phyloP scores from a whole-genome alignment of 2,329 filamentous ascomycete species.

The Cadophora malorum region DNA sequence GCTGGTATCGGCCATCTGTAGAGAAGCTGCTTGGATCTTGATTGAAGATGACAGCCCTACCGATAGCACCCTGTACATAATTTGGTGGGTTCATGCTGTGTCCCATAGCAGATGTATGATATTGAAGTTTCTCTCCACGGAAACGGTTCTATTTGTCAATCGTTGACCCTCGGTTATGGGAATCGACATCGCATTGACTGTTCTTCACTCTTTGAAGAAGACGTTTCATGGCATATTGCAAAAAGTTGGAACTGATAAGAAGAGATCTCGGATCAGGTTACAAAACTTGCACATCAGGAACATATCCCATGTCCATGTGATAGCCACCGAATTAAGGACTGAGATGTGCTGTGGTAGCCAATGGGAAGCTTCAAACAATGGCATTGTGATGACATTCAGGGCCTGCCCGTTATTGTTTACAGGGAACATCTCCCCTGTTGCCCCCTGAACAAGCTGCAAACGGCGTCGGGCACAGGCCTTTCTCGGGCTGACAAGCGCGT shows the following conservation, averaged over 20 bases:
- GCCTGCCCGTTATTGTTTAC: not conserved
- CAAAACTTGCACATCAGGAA: slow-evolving; percentile 8
- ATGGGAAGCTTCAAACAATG: not conserved
- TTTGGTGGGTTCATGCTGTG: slow-evolving; percentile 4
- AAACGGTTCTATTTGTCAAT: slow-evolving; percentile 1
- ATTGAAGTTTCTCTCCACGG: not conserved
- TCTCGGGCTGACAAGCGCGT: slow-evolving; percentile 4
- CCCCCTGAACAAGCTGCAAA: slow-evolving; percentile 8
- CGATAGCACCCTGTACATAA: slow-evolving; percentile 11
- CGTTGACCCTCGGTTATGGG: not conserved
- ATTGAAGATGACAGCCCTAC: slow-evolving; percentile 9
- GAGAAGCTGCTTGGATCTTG: not conserved
- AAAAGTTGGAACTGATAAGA: slow-evolving; percentile 1
- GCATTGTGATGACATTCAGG: slow-evolving; percentile 14
- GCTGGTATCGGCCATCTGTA: not conserved
- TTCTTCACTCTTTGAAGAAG: slow-evolving; percentile 6
- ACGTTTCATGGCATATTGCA: slow-evolving; percentile 2
- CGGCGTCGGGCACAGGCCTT: slow-evolving; percentile 3
- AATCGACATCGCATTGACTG: slow-evolving; percentile 6
- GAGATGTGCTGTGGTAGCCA: not conserved
- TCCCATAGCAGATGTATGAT: slow-evolving; percentile 10
- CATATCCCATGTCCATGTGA: slow-evolving; percentile 12
- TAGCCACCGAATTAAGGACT: slow-evolving; percentile 1
- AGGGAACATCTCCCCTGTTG: not conserved
- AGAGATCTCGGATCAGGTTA: not conserved